Evolutionary conservation across 257 asterid species (phyloP), one percentile per base, ranked within the genome.

Genomic region (Penstemon eatonii): DNA sequence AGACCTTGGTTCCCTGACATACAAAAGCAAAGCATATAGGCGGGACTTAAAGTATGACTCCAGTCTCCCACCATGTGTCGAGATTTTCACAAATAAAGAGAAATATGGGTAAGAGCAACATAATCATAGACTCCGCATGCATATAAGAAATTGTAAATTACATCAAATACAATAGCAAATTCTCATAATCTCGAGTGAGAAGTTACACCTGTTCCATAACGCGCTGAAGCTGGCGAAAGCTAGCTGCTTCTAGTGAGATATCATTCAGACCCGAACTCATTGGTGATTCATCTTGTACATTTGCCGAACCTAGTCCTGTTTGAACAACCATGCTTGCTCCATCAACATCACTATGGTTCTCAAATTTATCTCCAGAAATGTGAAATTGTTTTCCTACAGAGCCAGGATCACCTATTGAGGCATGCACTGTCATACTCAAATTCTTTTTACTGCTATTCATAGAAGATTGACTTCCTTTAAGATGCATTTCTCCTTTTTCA

Each of bases 171-270:
- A 38, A 49, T 52, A 58, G 55, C 12, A 55, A 13, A n/a, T 44
- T 12, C 54, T 46, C 39, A 62, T 15, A 57, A 5, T 69, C 18
- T 46, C 4, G 45, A 69, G 62, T 58, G 60, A 43, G 55, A 71
- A 51, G 67, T 43, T 53, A 38, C 86, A 93, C 97, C 99, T 83
- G 88, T 75, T 83, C 89, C 86, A 78, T 80, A 56, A 83, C 90
- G 52, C 70, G 87, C 79, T 83, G 91, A 81, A 90, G 96, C 84
- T 90, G 96, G 76, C 67, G 83, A 84, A 90, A 86, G 78, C 94
- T 77, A 40, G 82, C 82, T 8, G 92, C 94, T 77, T 88, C 94
- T 67, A 63, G 75, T 54, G 96, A 86, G 74, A 66, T 74, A 70
- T 83, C 89, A 80, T 83, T 73, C 69, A 75, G 56, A 49, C 75